phyloP scores from a whole-genome alignment of 495 filamentous ascomycete genomes.

The Penicillium antarcticum region DNA sequence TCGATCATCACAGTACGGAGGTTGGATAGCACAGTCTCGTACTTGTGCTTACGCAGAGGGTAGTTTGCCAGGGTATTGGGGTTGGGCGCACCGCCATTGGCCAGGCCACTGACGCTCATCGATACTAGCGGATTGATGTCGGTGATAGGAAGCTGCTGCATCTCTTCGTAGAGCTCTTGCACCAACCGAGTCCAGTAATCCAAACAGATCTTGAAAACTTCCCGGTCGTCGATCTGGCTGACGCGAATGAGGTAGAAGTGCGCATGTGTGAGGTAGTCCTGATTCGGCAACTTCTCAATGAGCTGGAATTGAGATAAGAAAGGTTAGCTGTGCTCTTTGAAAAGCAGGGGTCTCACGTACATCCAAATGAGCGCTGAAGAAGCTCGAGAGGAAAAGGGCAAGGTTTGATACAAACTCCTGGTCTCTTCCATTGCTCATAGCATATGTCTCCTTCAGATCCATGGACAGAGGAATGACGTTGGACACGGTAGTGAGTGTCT shows the following conservation, averaged over 20 bases:
- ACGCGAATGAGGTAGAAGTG: constrained; percentile 98
- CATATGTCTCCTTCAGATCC: constrained; percentile 86
- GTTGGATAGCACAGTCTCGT: constrained; percentile 88
- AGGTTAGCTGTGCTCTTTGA: constrained; percentile 1
- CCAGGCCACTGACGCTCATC: constrained; percentile 66
- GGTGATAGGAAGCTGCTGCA: constrained; percentile 88
- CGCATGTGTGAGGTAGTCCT: constrained; percentile 88
- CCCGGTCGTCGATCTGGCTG: constrained; percentile 95
- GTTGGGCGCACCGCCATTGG: constrained; percentile 80
- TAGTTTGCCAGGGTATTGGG: constrained; percentile 78
- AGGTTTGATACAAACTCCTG: constrained; percentile 98
- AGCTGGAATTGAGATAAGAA: constrained; percentile 50
- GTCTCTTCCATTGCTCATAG: constrained; percentile 83
- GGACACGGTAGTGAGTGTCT: constrained; percentile 82
- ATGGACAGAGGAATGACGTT: constrained; percentile 85
- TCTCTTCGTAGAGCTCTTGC: constrained; percentile 98
- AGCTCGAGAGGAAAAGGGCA: constrained; percentile 92
- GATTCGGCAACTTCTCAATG: constrained; percentile 91
- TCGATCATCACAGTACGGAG: constrained; percentile 98
- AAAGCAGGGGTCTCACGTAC: constrained; percentile 48
- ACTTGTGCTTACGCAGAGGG: constrained; percentile 95
- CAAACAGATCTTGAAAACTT: constrained; percentile 98
- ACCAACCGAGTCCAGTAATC: constrained; percentile 99
- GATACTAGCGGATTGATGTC: constrained; percentile 85
- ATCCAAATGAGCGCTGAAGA: constrained; percentile 86